Conservation (phyloP, 1,284 basidiomycete genomes). For the Cystobasidium pallidum region DNA sequence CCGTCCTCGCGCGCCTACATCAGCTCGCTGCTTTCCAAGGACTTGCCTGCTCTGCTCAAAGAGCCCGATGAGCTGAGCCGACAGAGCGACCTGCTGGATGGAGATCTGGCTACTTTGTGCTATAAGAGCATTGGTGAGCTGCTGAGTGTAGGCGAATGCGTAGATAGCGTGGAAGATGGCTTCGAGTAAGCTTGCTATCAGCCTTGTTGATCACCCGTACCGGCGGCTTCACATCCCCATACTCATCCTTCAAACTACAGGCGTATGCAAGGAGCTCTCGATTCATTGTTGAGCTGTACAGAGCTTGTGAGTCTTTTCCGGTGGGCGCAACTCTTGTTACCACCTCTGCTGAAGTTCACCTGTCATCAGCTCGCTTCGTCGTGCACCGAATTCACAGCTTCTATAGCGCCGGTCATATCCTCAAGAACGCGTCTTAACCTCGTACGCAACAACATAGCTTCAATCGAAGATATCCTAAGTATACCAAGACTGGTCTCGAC, state of each 20-base stretch:
- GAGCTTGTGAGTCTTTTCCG: constrained; percentile 21
- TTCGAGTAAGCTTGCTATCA: constrained; percentile 73
- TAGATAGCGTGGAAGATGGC: constrained; percentile 66
- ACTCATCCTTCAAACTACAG: not conserved
- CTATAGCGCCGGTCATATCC: constrained; percentile 64
- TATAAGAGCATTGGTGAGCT: constrained; percentile 86
- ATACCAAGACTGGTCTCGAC: constrained; percentile 86
- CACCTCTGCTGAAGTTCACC: not conserved
- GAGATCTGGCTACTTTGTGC: constrained; percentile 82
- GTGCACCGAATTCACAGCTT: constrained; percentile 67
- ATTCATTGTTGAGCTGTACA: constrained; percentile 35
- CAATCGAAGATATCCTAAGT: constrained; percentile 85
- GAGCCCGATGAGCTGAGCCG: constrained; percentile 35
- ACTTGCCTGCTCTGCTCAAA: constrained; percentile 28
- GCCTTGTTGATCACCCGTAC: constrained; percentile 44
- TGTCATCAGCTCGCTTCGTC: constrained; percentile 55
- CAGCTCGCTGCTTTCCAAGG: constrained; percentile 37
- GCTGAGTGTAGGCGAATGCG: constrained; percentile 69
- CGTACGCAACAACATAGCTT: constrained; percentile 86
- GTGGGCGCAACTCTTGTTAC: no score
- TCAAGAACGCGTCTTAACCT: constrained; percentile 73
- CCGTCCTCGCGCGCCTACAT: constrained; percentile 33
- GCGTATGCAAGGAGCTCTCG: constrained; percentile 32
- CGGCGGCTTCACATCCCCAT: not conserved
- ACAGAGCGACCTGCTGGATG: constrained; percentile 52